Base-by-base conservation (phyloP, 768 basidiomycete genomes). In the Mycena pura region DNA sequence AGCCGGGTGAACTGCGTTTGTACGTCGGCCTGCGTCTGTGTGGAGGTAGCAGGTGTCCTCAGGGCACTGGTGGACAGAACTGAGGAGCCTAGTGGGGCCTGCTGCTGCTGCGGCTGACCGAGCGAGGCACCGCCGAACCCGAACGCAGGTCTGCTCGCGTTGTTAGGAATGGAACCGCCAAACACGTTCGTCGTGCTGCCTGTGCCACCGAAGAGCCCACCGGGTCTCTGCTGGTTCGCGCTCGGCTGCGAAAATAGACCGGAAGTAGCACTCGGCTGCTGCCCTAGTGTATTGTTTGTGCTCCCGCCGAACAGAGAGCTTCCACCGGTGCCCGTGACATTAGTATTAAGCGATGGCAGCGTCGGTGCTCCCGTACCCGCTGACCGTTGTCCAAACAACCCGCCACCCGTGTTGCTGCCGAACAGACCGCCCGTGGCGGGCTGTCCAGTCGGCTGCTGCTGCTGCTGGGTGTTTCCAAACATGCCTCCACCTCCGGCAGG, bases 1-100 rank as follows among this genome's bases (percentile, higher is more conserved):
- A 91, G 68, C 36, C 77, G 81, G 3, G 74, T 64, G 57, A 84
- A 87, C 64, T 92, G 87, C 13, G 77, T 76, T 59, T 87, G 86
- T 7, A 87, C 80, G 73, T 89, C 87, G n/a, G 80, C 80, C 60
- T 86, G 83, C 48, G 81, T 80, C 65, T 81, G 79, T 32, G 74
- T 72, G 3, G 78, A 15, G 9, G 60, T 19, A 10, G 77, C 75
- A 7, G 84, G 79, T 46, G 77, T 66, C 63, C 79, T 65, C 34
- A 81, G 69, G 66, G 71, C 68, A 57, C 69, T 75, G 32, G 74
- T 45, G 17, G 71, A 72, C 17, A 81, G 69, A 21, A 70, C 66
- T 13, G 80, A 78, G 6, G 68, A 44, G 7, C 74, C 68, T 6
- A 69, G 61, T 21, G 48, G 50, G 25, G 56, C 55, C 21, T 49